Percentiles rank a stretch among this genome's conserved stretches.
Evolutionary conservation across 345 rosid genomes (phyloP).

Genomic region (Draba incana): DNA sequence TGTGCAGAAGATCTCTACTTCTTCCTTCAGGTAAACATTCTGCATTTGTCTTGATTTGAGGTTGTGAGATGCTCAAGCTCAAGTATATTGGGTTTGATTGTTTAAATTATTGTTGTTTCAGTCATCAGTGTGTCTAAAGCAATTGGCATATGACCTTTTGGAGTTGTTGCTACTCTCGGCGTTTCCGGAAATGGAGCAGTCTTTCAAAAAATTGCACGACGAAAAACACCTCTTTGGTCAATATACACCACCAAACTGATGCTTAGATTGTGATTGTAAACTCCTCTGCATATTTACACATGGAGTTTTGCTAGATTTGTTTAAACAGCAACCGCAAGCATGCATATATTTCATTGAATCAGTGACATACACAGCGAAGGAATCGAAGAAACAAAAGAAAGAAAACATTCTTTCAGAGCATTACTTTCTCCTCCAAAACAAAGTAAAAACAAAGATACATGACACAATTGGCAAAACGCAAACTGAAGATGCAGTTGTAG

Average conservation of each 20-base stretch:
- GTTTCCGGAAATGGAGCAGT: slow-evolving; percentile 72
- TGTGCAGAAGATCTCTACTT: slow-evolving; percentile 89
- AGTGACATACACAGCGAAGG: not conserved
- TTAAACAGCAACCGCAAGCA: slow-evolving; percentile 2
- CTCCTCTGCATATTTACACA: slow-evolving; percentile 13
- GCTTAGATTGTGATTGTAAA: slow-evolving; percentile 12
- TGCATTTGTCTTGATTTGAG: slow-evolving; percentile 2
- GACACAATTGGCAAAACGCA: not conserved
- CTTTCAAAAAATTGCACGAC: slow-evolving; percentile 66
- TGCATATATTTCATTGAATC: slow-evolving; percentile 16
- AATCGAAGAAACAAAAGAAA: slow-evolving; percentile 5
- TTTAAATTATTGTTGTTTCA: slow-evolving; percentile 42
- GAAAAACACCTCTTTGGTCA: slow-evolving; percentile 82
- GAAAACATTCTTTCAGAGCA: slow-evolving; percentile 28
- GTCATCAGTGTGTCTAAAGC: slow-evolving; percentile 86
- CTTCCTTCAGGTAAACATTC: slow-evolving; percentile 79
- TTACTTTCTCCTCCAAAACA: slow-evolving; percentile 29
- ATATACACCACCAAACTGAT: slow-evolving; percentile 47
- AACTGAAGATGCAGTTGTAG: slow-evolving; percentile 54
- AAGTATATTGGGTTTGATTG: not conserved
- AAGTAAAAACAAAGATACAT: slow-evolving; percentile 14
- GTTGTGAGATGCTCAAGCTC: not conserved
- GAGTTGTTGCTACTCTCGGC: slow-evolving; percentile 76
- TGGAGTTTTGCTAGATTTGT: slow-evolving; percentile 9
- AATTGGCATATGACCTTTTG: slow-evolving; percentile 70